Evolutionary conservation across 768 basidiomycete genomes (phyloP), one percentile per base, ranked within the genome.

Genomic region (Suillus paluster): DNA sequence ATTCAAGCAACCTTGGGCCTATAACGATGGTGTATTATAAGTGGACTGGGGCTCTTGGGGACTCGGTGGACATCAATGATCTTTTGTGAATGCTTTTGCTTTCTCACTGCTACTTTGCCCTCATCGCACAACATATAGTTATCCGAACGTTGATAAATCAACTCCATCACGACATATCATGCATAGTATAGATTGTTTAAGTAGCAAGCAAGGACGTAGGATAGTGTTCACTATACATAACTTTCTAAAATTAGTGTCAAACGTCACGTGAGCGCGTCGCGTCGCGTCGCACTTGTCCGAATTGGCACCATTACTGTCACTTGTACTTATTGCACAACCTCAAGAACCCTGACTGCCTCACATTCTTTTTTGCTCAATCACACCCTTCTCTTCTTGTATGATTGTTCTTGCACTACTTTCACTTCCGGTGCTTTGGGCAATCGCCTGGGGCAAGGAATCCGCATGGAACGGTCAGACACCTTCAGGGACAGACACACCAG

Each of bases 401-500:
- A 61, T n/a, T 15, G n/a, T 23, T 12, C 11, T 42, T 27, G 42
- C 52, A n/a, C 17, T 50, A 33, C 62, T 61, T 61, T 34, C 64
- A 5, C 38, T 59, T 9, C 46, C 72, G 5, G 54, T 38, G 10
- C 49, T 68, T 12, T 58, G 34, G 39, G 50, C 59, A 23, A 49
- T 54, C 9, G 52, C 46, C 55, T 48, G 66, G 10, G 63, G 66
- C 23, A 60, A 62, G 6, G 81, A 87, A 33, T 74, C 80, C 23
- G 87, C 91, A 30, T 92, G 91, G 91, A 90, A 91, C 64, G 90
- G 91, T 0, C 78, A 85, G 65, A 78, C 81, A 7, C 73, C 69
- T 1, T 79, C 82, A 21, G 85, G 79, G 17, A 82, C 88, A 19
- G 79, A 74, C 14, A 75, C 71, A 46, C 78, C 78, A 19, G 67